phyloP scores from a whole-genome alignment of 148 eudicot species.

The Chenopodium formosanum region DNA sequence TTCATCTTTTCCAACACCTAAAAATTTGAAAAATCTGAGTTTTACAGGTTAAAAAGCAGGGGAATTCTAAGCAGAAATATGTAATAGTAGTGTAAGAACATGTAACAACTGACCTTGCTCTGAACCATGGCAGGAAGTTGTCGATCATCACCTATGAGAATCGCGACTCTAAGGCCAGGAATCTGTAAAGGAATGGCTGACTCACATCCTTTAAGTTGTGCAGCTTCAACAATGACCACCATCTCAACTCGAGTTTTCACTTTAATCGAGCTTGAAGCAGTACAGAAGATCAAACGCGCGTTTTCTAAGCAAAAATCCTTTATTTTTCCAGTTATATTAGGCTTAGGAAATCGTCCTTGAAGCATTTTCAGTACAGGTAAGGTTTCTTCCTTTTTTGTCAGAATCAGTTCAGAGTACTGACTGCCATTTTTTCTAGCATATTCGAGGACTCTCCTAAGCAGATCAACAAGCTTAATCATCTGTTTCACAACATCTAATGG shows the following conservation, averaged over 20 bases:
- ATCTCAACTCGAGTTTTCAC: conserved; percentile 18
- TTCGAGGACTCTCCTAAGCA: conserved; percentile 27
- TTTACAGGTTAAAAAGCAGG: not conserved
- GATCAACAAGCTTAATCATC: conserved; percentile 35
- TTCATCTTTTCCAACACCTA: conserved; percentile 39
- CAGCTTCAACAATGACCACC: conserved; percentile 61
- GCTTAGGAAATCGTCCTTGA: conserved; percentile 4
- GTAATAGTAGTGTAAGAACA: no score
- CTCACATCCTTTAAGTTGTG: conserved; percentile 61
- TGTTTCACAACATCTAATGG: conserved; percentile 24
- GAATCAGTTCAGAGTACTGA: conserved; percentile 4
- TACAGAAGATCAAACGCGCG: conserved; percentile 49
- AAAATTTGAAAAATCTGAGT: not conserved
- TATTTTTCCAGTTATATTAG: not conserved
- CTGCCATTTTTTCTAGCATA: not conserved
- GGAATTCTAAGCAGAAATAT: no score
- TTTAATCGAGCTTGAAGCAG: conserved; percentile 50
- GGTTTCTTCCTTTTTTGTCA: no score
- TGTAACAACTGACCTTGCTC: conserved; percentile 30
- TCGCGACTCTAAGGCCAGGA: conserved; percentile 37
- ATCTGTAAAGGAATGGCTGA: conserved; percentile 51
- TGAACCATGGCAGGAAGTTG: conserved; percentile 61
- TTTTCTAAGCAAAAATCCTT: conserved; percentile 39
- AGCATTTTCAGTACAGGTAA: conserved; percentile 12
- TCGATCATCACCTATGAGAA: conserved; percentile 58